Percentiles rank a stretch among this genome's conserved stretches.
Evolutionary conservation across 257 asterid genomes (phyloP).

Genomic region (Lavandula angustifolia): DNA sequence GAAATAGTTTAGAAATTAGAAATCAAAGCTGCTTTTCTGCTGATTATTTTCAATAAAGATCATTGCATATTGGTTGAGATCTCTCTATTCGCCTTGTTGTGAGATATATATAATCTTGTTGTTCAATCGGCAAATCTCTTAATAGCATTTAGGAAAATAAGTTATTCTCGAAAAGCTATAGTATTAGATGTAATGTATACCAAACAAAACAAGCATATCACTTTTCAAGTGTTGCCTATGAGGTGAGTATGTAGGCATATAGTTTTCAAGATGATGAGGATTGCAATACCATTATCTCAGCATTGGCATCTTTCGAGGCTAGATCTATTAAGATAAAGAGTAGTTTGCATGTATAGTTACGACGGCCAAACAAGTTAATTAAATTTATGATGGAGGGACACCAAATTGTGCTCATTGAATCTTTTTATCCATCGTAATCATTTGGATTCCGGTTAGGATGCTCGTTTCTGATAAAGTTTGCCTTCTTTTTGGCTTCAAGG

Average conservation of each 20-base stretch:
- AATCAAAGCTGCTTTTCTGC: background rate
- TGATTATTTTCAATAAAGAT: conserved; percentile 13
- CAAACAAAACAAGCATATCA: background rate
- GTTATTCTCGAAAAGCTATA: background rate
- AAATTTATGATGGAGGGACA: conserved; percentile 9
- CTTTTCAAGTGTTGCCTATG: background rate
- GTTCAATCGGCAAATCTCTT: background rate
- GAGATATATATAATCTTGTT: background rate
- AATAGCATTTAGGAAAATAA: background rate
- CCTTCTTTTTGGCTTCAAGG: conserved; percentile 47
- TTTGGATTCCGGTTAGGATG: background rate
- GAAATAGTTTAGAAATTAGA: conserved; percentile 5
- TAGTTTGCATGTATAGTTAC: background rate
- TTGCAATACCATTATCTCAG: background rate
- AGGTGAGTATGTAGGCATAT: background rate
- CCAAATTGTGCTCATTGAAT: background rate
- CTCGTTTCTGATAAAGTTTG: conserved; percentile 33
- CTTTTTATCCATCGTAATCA: background rate
- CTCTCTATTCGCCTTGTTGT: conserved; percentile 5
- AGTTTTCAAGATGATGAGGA: background rate
- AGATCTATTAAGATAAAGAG: conserved; percentile 6
- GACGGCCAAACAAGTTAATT: background rate
- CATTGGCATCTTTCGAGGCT: background rate
- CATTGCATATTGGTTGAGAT: conserved; percentile 25
- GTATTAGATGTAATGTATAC: background rate